These are phyloP conservation scores for Schizosaccharomyces cryophilus DNA, from an alignment of 805 yeast species.

Conservation along the genomic window DNA sequence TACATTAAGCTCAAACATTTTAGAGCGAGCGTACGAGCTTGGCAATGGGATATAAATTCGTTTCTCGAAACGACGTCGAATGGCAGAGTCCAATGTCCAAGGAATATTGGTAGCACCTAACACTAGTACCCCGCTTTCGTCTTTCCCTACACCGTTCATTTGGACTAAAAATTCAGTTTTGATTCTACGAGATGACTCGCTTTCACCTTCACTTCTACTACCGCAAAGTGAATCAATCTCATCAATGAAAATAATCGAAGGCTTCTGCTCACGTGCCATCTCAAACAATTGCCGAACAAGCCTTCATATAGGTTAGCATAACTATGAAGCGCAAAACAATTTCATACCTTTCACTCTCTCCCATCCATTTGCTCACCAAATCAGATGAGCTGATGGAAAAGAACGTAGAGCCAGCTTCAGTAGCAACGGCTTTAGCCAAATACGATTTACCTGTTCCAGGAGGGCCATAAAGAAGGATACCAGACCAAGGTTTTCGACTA, in stretches of 20 bases:
- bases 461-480: slow-evolving; percentile 70
- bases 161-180: slow-evolving; percentile 89
- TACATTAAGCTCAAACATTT: slow-evolving; percentile 83
- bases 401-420: slow-evolving; percentile 92
- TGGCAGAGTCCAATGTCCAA: slow-evolving; percentile 95
- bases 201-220: slow-evolving; percentile 92
- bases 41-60: slow-evolving; percentile 90
- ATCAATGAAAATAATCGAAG: slow-evolving; percentile 86
- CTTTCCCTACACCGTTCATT: slow-evolving; percentile 98
- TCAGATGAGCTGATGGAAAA: slow-evolving; percentile 92
- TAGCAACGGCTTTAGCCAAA: slow-evolving; percentile 93
- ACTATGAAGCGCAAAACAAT: neutral
- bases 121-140: slow-evolving; percentile 71
- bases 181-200: slow-evolving; percentile 87
- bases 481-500: slow-evolving; percentile 75
- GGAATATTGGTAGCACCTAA: slow-evolving; percentile 96
- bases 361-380: slow-evolving; percentile 96
- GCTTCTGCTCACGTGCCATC: slow-evolving; percentile 91
- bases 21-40: slow-evolving; percentile 71
- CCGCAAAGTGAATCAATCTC: slow-evolving; percentile 97
- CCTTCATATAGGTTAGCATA: slow-evolving; percentile 14
- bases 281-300: slow-evolving; percentile 80
- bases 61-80: slow-evolving; percentile 83
- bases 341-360: slow-evolving; percentile 50
- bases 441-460: slow-evolving; percentile 98